Base-by-base conservation (phyloP, 371 early-diverging fungal species). In the Capniomyces stellatus region DNA sequence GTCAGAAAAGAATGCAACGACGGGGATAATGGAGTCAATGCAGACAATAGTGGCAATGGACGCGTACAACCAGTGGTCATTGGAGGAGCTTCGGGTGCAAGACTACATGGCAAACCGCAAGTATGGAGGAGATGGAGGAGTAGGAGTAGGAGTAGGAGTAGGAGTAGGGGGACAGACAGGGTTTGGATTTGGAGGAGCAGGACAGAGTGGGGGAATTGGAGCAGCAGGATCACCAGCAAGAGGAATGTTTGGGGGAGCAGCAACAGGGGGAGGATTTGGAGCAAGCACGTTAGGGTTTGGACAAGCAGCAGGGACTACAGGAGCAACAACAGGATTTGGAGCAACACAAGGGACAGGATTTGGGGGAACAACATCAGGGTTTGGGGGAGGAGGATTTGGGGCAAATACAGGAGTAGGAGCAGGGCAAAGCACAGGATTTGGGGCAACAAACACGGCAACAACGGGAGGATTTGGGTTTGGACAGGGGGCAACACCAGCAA, bases 31-130 rank as follows among this genome's bases (percentile, higher is more conserved):
- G 51, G 75, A 79, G 51, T 67, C 65, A 30, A 84, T 83, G 62
- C 83, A 84, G 43, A 76, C 75, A 27, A 86, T 93, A 48, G 75
- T 82, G 25, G 86, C 88, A n/a, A 92, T 91, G 92, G 83, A 83
- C 15, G 81, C 79, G 31, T 95, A 95, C 63, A 75, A 75, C 52
- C 78, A 75, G 46, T 89, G 70, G 61, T 90, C 89, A 19, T 73
- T 82, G 30, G 93, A 94, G 67, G 96, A 95, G 67, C 79, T 95
- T 46, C 78, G 93, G 29, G 61, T 86, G 3, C 82, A 87, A 73
- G 96, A 95, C 64, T 95, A 95, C 56, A 64, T 77, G 76, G 28
- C 68, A 69, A 25, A 55, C 69, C n/a, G 54, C 60, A 48, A 56
- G 58, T 23, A 49, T 75, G 10, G 54, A 61, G 31, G 28, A 51